These are phyloP conservation scores for Salvia splendens DNA, from an alignment of 257 asterid genomes.

Conservation along the genomic window DNA sequence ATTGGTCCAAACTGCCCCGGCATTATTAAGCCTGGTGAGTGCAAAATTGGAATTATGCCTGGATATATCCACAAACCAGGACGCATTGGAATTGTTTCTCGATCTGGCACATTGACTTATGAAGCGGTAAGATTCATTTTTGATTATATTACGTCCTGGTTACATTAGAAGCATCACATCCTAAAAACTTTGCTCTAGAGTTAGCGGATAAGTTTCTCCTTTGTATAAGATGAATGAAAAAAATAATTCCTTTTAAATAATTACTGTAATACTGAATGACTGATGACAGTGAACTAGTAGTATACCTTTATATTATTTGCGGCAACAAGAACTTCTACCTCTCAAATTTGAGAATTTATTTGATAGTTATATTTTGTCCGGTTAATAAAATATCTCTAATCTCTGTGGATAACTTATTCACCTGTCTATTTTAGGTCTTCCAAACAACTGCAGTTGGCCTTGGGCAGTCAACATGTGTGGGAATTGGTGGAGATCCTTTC, in stretches of 20 bases:
- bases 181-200: constrained; percentile 17
- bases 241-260: too few species aligned
- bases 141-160: background rate
- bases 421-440: constrained; percentile 60
- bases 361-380: constrained; percentile 3
- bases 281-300: too few species aligned
- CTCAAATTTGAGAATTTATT: constrained; percentile 5
- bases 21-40: constrained; percentile 97
- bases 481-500: constrained; percentile 98
- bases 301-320: too few species aligned
- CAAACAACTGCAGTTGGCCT: constrained; percentile 99
- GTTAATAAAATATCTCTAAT: constrained; percentile 9
- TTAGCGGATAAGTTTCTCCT: background rate
- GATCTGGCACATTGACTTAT: constrained; percentile 80
- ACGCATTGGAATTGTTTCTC: constrained; percentile 88
- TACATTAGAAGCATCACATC: background rate
- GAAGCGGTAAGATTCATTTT: constrained; percentile 68
- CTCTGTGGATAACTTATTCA: constrained; percentile 23
- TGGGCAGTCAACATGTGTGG: constrained; percentile 96
- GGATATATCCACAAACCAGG: constrained; percentile 99
- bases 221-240: background rate
- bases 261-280: too few species aligned
- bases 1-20: constrained; percentile 99
- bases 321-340: too few species aligned
- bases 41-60: constrained; percentile 99